phyloP scores from a whole-genome alignment of 192 early-diverging fungal species.

The Dimargaris cristalligena region DNA sequence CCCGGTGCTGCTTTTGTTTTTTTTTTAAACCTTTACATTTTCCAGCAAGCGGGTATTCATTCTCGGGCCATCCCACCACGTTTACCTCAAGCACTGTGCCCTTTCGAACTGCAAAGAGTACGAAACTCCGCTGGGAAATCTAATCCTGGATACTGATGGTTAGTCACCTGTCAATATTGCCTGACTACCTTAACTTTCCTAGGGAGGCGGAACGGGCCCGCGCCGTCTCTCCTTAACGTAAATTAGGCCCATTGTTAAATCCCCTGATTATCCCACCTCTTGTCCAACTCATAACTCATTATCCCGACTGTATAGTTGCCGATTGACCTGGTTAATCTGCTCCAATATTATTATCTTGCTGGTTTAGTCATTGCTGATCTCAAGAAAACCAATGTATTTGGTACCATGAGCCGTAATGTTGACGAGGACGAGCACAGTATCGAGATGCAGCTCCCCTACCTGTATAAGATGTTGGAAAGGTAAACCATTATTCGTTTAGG shows the following conservation, averaged over 20 bases:
- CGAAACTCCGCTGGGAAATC: conserved; percentile 76
- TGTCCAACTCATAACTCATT: background rate
- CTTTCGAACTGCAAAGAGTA: conserved; percentile 53
- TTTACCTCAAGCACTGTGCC: conserved; percentile 64
- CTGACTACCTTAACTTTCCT: background rate
- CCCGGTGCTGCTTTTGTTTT: background rate
- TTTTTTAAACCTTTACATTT: background rate
- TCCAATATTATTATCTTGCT: background rate
- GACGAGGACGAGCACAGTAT: conserved; percentile 96
- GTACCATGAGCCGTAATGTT: conserved; percentile 35
- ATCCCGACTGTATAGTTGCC: background rate
- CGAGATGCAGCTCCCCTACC: conserved; percentile 92
- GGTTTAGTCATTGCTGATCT: conserved; percentile 45
- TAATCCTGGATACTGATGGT: conserved; percentile 52
- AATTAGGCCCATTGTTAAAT: conserved; percentile 8
- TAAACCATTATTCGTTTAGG: no score
- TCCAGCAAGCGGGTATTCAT: conserved; percentile 64
- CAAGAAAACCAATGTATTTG: conserved; percentile 42
- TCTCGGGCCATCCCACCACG: conserved; percentile 85
- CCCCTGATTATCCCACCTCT: background rate
- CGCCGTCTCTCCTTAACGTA: no score
- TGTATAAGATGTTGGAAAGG: conserved; percentile 65
- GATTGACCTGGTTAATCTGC: background rate
- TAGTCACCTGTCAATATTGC: background rate
- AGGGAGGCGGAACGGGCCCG: background rate